Percentiles rank a stretch among this genome's conserved stretches.
phyloP scores from a whole-genome alignment of 257 asterid genomes.

The Gentiana straminea region DNA sequence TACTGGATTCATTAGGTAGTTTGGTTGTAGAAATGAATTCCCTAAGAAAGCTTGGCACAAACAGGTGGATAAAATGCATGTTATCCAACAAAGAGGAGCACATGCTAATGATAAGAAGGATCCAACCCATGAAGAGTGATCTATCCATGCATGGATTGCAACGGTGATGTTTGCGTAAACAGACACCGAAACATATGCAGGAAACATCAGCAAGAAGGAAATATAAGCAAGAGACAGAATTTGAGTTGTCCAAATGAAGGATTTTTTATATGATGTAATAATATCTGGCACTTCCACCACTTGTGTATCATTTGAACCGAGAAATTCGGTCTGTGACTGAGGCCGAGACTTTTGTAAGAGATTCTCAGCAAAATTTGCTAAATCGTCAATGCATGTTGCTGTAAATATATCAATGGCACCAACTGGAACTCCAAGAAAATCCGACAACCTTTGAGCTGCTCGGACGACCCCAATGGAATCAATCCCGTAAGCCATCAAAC shows the following conservation, averaged over 20 bases:
- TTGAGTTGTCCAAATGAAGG: constrained; percentile 28
- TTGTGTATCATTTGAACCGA: not conserved
- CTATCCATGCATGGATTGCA: constrained; percentile 8
- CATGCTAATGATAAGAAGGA: constrained; percentile 28
- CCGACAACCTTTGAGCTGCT: constrained; percentile 81
- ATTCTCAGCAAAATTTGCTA: constrained; percentile 51
- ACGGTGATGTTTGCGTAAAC: constrained; percentile 19
- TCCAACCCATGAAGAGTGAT: constrained; percentile 23
- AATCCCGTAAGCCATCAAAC: constrained; percentile 53
- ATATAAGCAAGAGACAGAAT: constrained; percentile 38
- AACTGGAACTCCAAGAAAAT: constrained; percentile 62
- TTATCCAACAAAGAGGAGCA: constrained; percentile 61
- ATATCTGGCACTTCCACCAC: constrained; percentile 9
- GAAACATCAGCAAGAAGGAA: constrained; percentile 43
- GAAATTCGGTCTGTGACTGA: constrained; percentile 17
- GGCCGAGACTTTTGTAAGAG: constrained; percentile 40
- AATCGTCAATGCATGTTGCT: constrained; percentile 71
- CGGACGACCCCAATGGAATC: constrained; percentile 85
- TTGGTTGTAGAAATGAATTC: constrained; percentile 61
- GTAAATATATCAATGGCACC: constrained; percentile 80
- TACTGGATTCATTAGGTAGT: constrained; percentile 42
- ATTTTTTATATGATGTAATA: constrained; percentile 29
- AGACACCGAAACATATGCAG: constrained; percentile 39
- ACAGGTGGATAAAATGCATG: constrained; percentile 59
- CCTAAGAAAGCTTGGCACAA: constrained; percentile 48